These are phyloP conservation scores for Pistacia integerrima DNA, from an alignment of 345 rosid genomes.

Conservation along the genomic window DNA sequence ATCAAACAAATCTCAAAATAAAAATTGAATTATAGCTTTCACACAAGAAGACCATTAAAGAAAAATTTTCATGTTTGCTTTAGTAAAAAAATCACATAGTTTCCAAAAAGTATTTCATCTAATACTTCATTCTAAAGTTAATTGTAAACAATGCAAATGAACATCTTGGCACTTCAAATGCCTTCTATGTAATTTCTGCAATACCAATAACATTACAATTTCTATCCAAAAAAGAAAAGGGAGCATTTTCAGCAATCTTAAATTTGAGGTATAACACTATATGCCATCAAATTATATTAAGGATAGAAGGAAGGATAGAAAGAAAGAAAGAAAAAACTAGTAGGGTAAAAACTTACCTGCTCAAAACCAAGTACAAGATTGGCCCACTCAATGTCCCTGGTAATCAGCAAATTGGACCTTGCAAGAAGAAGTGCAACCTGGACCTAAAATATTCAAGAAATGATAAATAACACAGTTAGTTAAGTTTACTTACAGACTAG, in stretches of 20 bases:
- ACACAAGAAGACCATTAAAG: neutral
- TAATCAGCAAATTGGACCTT: conserved; percentile 85
- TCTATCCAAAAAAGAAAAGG: too few species aligned
- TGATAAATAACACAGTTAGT: neutral
- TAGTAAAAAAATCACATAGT: neutral
- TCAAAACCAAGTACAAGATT: conserved; percentile 95
- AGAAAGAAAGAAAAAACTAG: neutral
- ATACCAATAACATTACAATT: too few species aligned
- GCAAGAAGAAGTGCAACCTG: conserved; percentile 84
- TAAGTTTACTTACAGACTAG: neutral
- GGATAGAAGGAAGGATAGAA: neutral
- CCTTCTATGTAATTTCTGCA: neutral
- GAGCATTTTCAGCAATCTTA: too few species aligned
- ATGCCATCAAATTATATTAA: neutral
- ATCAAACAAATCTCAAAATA: neutral
- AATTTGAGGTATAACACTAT: too few species aligned
- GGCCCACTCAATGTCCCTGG: conserved; percentile 99
- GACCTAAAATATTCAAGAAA: conserved; percentile 41
- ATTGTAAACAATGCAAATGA: neutral
- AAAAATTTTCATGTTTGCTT: neutral
- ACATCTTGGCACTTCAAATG: neutral
- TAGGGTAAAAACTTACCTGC: conserved; percentile 53
- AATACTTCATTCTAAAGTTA: neutral
- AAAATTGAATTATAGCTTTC: neutral
- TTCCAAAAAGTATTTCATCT: neutral